Conservation (phyloP, 2,329 filamentous ascomycete species). For the Arthrobotrys sphaeroides region DNA sequence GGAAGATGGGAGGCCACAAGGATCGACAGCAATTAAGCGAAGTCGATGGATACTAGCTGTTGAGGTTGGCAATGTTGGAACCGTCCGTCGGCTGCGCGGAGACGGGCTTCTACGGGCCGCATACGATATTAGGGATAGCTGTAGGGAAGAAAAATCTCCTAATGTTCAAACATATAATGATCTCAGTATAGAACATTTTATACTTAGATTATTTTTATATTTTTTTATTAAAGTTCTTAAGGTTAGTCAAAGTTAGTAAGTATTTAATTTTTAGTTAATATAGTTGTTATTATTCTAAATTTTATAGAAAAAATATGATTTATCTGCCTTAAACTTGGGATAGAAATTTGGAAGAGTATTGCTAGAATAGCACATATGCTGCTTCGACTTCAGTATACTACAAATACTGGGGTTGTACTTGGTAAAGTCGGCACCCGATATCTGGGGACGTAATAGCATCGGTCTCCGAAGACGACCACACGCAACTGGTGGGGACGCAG, state of each 20-base stretch:
- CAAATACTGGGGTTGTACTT: constrained; percentile 61
- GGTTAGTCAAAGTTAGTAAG: constrained; percentile 60
- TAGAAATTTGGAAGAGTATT: constrained; percentile 59
- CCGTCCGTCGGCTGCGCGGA: constrained; percentile 7
- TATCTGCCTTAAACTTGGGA: constrained; percentile 59
- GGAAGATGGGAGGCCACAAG: too few relatives aligned
- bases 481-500: too few relatives aligned
- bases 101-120: constrained; percentile 60
- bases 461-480: too few relatives aligned
- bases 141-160: constrained; percentile 63
- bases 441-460: too few relatives aligned
- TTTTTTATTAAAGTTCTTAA: constrained; percentile 62
- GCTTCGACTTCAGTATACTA: constrained; percentile 59
- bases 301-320: constrained; percentile 61
- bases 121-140: constrained; percentile 60
- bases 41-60: too few relatives aligned
- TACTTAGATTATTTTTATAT: constrained; percentile 65
- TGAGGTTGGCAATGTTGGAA: constrained; percentile 56
- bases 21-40: too few relatives aligned
- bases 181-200: constrained; percentile 58
- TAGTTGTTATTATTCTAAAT: constrained; percentile 61
- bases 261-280: constrained; percentile 59
- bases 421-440: constrained; percentile 61
- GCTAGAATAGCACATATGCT: constrained; percentile 61
- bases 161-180: constrained; percentile 62